Evolutionary conservation across 805 yeast genomes (phyloP).

Genomic region (Kuraishia ogatae): DNA sequence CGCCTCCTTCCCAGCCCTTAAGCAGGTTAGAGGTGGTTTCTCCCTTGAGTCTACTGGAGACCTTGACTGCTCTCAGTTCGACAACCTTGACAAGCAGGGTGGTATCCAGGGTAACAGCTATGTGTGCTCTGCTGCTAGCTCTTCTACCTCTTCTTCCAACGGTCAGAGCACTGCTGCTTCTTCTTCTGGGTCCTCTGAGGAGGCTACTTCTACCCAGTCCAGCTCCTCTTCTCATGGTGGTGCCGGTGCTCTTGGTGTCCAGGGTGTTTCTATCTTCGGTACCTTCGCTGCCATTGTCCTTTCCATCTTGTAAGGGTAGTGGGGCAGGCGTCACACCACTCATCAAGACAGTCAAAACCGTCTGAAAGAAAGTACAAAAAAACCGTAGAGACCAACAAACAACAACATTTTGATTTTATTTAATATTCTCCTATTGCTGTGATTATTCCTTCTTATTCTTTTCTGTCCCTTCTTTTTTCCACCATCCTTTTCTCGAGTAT

Average conservation of each 20-base stretch:
- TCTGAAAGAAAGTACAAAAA: not conserved
- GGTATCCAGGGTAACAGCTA: slow-evolving; percentile 87
- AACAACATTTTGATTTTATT: not conserved
- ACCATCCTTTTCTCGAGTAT: not conserved
- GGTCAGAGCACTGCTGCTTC: slow-evolving; percentile 15
- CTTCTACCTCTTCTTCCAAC: slow-evolving; percentile 32
- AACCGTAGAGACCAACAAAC: not conserved
- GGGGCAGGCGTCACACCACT: not conserved
- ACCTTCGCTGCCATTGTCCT: slow-evolving; percentile 40
- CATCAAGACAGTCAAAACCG: not conserved
- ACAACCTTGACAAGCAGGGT: slow-evolving; percentile 64
- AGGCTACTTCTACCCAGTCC: slow-evolving; percentile 29
- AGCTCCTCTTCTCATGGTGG: slow-evolving; percentile 22
- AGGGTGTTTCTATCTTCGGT: slow-evolving; percentile 34
- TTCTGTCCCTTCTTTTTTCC: not conserved
- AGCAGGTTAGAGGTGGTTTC: slow-evolving; percentile 89
- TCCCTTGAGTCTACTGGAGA: slow-evolving; percentile 65
- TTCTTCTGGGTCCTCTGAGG: slow-evolving; percentile 16
- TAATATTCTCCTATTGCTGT: slow-evolving; percentile 3
- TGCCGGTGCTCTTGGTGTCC: slow-evolving; percentile 12
- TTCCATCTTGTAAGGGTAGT: slow-evolving; percentile 35
- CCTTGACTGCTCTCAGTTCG: slow-evolving; percentile 75
- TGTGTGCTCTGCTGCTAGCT: slow-evolving; percentile 59
- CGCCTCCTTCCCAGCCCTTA: slow-evolving; percentile 67
- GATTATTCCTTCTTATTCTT: slow-evolving; percentile 3